phyloP scores from a whole-genome alignment of 2,329 filamentous ascomycete genomes.

The Neofusicoccum cordaticola region DNA sequence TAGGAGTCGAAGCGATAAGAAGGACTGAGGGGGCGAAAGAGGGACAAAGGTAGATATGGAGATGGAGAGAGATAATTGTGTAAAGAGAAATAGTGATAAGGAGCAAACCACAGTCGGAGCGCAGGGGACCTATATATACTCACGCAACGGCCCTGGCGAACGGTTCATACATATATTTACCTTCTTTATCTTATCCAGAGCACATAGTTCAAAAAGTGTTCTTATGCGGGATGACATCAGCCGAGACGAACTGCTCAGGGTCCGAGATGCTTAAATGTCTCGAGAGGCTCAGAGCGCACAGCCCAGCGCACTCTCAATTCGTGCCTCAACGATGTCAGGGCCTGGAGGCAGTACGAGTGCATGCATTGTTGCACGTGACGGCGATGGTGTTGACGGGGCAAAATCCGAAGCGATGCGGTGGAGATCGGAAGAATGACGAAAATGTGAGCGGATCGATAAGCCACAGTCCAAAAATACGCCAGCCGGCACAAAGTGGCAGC shows the following conservation, averaged over 20 bases:
- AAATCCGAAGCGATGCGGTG: not conserved
- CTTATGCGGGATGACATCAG: not conserved
- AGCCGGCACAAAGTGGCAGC: not conserved
- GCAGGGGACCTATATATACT: not conserved
- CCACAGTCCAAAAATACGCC: not conserved
- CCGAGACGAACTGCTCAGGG: not conserved
- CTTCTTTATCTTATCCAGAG: not conserved
- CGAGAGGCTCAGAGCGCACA: not conserved
- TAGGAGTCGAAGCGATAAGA: not conserved
- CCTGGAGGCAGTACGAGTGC: no score
- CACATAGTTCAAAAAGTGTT: not conserved
- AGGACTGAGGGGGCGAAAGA: not conserved
- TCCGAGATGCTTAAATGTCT: not conserved
- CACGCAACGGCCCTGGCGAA: not conserved
- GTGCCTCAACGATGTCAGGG: no score
- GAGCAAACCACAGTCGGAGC: not conserved
- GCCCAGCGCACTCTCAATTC: no score
- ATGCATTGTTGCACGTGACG: not conserved
- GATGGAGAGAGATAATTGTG: not conserved
- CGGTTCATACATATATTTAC: not conserved
- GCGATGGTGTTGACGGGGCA: not conserved
- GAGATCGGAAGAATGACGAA: not conserved
- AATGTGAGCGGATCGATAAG: not conserved
- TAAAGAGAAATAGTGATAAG: not conserved
- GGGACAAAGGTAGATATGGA: no score